Evolutionary conservation across 148 eudicot species (phyloP), one percentile per base, ranked within the genome.

Genomic region (Rhododendron ferrugineum): DNA sequence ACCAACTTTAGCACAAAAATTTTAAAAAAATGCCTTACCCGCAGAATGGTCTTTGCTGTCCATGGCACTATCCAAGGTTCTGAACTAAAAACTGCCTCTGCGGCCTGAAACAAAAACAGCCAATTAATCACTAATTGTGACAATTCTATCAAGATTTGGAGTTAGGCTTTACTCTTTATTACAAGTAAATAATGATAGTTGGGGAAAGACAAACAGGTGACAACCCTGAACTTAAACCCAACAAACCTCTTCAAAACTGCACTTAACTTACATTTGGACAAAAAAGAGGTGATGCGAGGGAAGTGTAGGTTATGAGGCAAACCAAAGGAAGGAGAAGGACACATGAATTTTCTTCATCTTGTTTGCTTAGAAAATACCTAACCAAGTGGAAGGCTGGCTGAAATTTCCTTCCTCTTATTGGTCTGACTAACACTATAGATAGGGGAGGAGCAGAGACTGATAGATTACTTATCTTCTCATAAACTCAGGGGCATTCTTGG

Each of bases 1-100:
- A 73, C 32, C 42, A 70, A 70, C 40, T 42, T 30, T 58, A 54
- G 26, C 15, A 46, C 37, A 74, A 32, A 18, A 32, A 36, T 16
- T 6, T 37, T 56, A 26, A 20, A 34, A 47, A 86, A 47, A 36
- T 28, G 8, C 18, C 72, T 85, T 80, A 94, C 97, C 88, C 91
- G 93, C 87, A 94, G 56, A 83, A 94, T 93, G 84, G 97, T 94
- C 77, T 91, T 91, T 56, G 91, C 94, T 82, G 92, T 87, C 97
- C 97, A 94, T 74, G 85, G 84, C 84, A 81, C 84, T 1, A 73
- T 81, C 84, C 84, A 81, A 81, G 84, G 84, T 81, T 81, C 73
- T 81, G 84, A 62, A 22, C 74, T 60, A 60, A 81, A 60, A 81
- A 81, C 84, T n/a, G 30, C 73, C 42, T 81, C 73, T 11, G 73